These are phyloP conservation scores for Solanum habrochaites DNA, from an alignment of 257 asterid genomes.

Conservation along the genomic window DNA sequence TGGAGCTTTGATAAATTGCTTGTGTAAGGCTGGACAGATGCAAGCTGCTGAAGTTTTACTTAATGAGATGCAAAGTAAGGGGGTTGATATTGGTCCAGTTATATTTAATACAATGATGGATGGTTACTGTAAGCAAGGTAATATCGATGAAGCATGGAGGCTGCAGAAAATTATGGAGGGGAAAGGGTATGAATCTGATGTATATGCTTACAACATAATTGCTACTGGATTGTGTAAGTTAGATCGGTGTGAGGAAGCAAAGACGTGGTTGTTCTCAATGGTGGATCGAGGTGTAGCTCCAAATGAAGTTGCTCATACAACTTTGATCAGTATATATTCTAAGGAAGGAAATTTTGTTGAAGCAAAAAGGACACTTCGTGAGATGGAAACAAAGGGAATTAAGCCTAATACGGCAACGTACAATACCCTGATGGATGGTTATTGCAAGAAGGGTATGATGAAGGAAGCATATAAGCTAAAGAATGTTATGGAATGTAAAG, in stretches of 20 bases:
- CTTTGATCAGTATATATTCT: slow-evolving; percentile 15
- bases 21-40: slow-evolving; percentile 62
- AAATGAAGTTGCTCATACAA: slow-evolving; percentile 27
- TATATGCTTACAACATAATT: slow-evolving; percentile 43
- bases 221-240: slow-evolving; percentile 56
- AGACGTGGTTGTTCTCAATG: slow-evolving; percentile 47
- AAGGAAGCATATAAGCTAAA: slow-evolving; percentile 24
- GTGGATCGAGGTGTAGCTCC: slow-evolving; percentile 40
- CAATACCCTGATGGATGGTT: slow-evolving; percentile 21
- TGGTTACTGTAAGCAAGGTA: slow-evolving; percentile 78
- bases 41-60: slow-evolving; percentile 55
- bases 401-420: slow-evolving; percentile 22
- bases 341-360: slow-evolving; percentile 21
- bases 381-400: slow-evolving; percentile 16
- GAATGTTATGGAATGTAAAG: slow-evolving; percentile 42
- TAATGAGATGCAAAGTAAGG: slow-evolving; percentile 68
- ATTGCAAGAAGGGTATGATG: slow-evolving; percentile 22
- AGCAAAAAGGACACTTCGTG: slow-evolving; percentile 14
- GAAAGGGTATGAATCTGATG: slow-evolving; percentile 66
- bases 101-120: slow-evolving; percentile 73
- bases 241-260: slow-evolving; percentile 59
- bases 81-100: slow-evolving; percentile 47
- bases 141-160: slow-evolving; percentile 60
- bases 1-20: slow-evolving; percentile 61
- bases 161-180: slow-evolving; percentile 49